Conservation (phyloP, 768 basidiomycete species). For the Panus rudis region DNA sequence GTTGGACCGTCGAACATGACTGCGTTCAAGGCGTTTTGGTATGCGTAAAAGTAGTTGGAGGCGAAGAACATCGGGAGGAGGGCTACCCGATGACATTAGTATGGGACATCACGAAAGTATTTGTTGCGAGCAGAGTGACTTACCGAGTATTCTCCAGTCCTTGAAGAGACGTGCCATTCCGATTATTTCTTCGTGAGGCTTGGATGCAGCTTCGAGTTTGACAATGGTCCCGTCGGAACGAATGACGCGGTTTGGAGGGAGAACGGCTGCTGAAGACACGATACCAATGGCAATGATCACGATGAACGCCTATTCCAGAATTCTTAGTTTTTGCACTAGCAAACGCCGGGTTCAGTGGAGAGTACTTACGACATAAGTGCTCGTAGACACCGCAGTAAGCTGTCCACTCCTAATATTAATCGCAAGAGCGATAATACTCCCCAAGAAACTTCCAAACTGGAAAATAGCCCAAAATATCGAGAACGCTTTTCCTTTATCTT, state of each 20-base stretch:
- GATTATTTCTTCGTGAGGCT: conserved; percentile 22
- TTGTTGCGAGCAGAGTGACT: neutral
- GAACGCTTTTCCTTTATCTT: conserved; percentile 47
- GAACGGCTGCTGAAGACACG: conserved; percentile 28
- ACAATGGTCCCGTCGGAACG: conserved; percentile 37
- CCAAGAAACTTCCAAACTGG: conserved; percentile 37
- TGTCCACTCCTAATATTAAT: conserved; percentile 30
- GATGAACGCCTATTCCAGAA: conserved; percentile 28
- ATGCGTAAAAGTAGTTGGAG: conserved; percentile 40
- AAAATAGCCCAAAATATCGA: conserved; percentile 48
- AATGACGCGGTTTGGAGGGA: conserved; percentile 30
- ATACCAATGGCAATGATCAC: conserved; percentile 38
- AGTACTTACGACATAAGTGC: conserved; percentile 31
- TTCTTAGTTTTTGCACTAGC: neutral
- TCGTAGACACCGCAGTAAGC: conserved; percentile 30
- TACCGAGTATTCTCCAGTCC: conserved; percentile 33
- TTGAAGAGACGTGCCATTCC: conserved; percentile 28
- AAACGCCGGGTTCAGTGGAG: neutral
- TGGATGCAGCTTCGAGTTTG: conserved; percentile 26
- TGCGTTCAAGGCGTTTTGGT: conserved; percentile 36
- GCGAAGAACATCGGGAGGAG: conserved; percentile 39
- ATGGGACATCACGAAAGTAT: neutral
- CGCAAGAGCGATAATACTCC: conserved; percentile 36
- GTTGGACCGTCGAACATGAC: conserved; percentile 36
- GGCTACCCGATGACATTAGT: conserved; percentile 8